Conservation (phyloP, 1,284 basidiomycete species). For the Puccinia novopanici region DNA sequence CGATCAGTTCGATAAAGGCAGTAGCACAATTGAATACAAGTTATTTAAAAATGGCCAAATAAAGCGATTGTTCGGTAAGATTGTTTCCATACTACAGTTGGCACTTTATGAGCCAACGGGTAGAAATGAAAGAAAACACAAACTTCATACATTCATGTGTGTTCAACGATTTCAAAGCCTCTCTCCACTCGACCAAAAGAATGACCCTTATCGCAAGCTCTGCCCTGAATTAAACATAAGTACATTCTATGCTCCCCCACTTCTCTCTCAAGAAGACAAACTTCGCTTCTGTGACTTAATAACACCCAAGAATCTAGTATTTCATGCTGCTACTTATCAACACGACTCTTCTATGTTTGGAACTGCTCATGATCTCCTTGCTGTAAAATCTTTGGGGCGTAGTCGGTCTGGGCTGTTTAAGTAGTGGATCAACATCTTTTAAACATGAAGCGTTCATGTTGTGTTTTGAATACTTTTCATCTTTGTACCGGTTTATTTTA, state of each 20-base stretch:
- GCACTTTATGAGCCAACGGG: neutral
- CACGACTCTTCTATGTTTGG: constrained; percentile 7
- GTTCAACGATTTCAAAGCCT: constrained; percentile 6
- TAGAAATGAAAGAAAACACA: too few species aligned
- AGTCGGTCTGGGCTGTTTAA: too few species aligned
- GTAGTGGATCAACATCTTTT: too few species aligned
- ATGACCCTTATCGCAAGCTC: constrained; percentile 18
- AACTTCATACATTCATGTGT: constrained; percentile 30
- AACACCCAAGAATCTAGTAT: constrained; percentile 5
- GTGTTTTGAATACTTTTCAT: constrained; percentile 11
- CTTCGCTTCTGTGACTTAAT: constrained; percentile 18
- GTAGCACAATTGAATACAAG: constrained; percentile 38
- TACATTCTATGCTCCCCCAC: constrained; percentile 31
- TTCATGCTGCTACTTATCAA: constrained; percentile 21
- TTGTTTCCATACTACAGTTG: constrained; percentile 22
- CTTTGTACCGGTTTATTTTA: neutral
- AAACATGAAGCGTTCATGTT: constrained; percentile 7
- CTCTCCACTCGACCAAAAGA: neutral
- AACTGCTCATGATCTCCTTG: constrained; percentile 38
- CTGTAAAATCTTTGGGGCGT: constrained; percentile 29
- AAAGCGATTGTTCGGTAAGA: constrained; percentile 24
- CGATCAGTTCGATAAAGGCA: constrained; percentile 28
- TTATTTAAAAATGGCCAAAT: neutral
- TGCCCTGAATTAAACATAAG: constrained; percentile 26
- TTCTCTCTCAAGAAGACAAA: neutral